These are phyloP conservation scores for Aspergillus novoparasiticus DNA, from an alignment of 2,329 filamentous ascomycete species.

Conservation along the genomic window DNA sequence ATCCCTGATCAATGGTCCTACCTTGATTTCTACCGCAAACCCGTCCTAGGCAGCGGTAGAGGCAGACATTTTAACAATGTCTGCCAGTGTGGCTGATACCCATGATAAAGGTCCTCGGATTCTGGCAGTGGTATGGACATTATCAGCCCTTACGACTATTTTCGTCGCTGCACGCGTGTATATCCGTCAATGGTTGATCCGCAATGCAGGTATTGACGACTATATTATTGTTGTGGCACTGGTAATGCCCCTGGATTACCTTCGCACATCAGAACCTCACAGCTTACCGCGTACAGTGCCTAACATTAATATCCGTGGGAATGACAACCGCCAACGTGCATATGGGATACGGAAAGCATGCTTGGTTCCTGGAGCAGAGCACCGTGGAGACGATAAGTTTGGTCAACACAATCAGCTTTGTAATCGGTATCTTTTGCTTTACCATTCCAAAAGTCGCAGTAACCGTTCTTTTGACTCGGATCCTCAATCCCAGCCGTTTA, in stretches of 20 bases:
- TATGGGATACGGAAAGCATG: slow-evolving; percentile 46
- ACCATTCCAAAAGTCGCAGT: slow-evolving; percentile 34
- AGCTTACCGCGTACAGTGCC: slow-evolving; percentile 6
- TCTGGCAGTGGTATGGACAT: slow-evolving; percentile 32
- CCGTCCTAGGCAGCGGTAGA: neutral
- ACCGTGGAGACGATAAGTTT: slow-evolving; percentile 32
- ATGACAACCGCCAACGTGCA: slow-evolving; percentile 39
- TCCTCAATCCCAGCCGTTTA: slow-evolving; percentile 27
- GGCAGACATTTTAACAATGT: neutral
- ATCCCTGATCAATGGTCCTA: neutral
- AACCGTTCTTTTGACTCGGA: slow-evolving; percentile 28
- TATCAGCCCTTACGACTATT: slow-evolving; percentile 34
- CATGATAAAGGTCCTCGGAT: slow-evolving; percentile 40
- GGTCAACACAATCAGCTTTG: slow-evolving; percentile 30
- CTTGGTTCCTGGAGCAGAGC: slow-evolving; percentile 29
- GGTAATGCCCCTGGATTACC: slow-evolving; percentile 22
- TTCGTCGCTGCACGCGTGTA: slow-evolving; percentile 39
- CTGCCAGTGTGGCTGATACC: neutral
- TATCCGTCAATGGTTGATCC: slow-evolving; percentile 32
- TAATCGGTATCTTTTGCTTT: slow-evolving; percentile 34
- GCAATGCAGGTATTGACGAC: slow-evolving; percentile 42
- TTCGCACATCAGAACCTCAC: neutral
- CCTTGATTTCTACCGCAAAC: neutral
- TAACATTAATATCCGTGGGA: slow-evolving; percentile 19
- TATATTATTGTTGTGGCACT: slow-evolving; percentile 39